These are phyloP conservation scores for Calonectria pteridis DNA, from an alignment of 2,329 filamentous ascomycete species.

Conservation along the genomic window DNA sequence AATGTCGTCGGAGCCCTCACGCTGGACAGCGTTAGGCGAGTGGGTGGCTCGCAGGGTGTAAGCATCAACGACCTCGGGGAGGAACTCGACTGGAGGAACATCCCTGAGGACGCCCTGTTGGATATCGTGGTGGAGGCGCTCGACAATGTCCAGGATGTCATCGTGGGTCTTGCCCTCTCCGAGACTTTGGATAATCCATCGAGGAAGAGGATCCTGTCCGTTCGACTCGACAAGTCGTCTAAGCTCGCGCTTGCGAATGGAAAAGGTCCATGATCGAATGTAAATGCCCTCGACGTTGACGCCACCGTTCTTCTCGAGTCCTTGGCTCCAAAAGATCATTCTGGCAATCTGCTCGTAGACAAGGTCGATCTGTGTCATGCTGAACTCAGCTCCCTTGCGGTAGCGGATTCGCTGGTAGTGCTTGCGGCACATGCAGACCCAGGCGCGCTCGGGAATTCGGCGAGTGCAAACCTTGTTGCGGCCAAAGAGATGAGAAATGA, in stretches of 20 bases:
- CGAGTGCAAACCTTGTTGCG: constrained; percentile 84
- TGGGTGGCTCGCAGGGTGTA: constrained; percentile 38
- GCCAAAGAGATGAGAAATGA: constrained; percentile 85
- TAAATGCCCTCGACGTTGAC: constrained; percentile 47
- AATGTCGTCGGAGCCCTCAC: constrained; percentile 28
- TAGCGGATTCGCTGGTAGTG: constrained; percentile 85
- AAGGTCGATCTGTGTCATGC: constrained; percentile 72
- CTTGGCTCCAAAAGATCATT: constrained; percentile 72
- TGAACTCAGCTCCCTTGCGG: constrained; percentile 72
- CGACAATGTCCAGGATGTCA: constrained; percentile 62
- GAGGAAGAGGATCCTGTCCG: constrained; percentile 38
- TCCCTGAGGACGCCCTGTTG: constrained; percentile 55
- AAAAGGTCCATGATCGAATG: constrained; percentile 68
- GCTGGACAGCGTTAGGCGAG: constrained; percentile 23
- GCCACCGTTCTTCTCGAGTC: constrained; percentile 53
- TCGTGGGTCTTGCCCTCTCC: constrained; percentile 61
- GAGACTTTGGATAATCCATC: constrained; percentile 63
- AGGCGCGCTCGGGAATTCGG: constrained; percentile 75
- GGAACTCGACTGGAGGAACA: constrained; percentile 70
- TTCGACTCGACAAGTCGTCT: constrained; percentile 60
- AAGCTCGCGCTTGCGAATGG: constrained; percentile 74
- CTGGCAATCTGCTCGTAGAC: constrained; percentile 72
- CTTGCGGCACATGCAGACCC: constrained; percentile 84
- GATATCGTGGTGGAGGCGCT: constrained; percentile 60
- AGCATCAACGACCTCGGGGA: constrained; percentile 64